Conservation (phyloP, 768 basidiomycete species). For the Tulasnella sp. region DNA sequence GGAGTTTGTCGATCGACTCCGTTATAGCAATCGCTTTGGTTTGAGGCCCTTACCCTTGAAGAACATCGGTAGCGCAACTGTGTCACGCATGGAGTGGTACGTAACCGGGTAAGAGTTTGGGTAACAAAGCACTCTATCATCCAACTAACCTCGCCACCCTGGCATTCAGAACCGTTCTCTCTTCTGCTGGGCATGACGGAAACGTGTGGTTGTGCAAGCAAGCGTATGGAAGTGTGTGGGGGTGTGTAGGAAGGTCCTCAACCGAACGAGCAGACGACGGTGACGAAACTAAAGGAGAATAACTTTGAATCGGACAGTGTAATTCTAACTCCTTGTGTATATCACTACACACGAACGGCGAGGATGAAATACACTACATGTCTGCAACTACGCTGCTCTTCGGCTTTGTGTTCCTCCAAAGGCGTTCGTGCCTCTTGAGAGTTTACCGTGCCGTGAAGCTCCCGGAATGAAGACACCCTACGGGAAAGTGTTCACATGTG, state of each 20-base stretch:
- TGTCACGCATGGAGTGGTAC: conserved; percentile 92
- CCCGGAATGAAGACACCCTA: no score
- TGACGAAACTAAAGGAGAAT: conserved; percentile 41
- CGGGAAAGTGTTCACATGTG: no score
- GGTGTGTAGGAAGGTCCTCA: conserved; percentile 73
- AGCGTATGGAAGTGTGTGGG: conserved; percentile 78
- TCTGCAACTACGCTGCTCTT: no score
- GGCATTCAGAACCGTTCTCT: conserved; percentile 51
- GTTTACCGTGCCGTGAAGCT: no score
- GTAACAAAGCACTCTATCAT: not conserved
- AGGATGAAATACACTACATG: no score
- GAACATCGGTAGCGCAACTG: conserved; percentile 52
- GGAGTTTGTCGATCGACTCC: conserved; percentile 74
- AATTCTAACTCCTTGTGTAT: not conserved
- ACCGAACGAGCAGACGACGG: conserved; percentile 67
- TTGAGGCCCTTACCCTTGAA: not conserved
- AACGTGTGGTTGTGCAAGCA: conserved; percentile 80
- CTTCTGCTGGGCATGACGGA: conserved; percentile 80
- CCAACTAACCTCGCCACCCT: not conserved
- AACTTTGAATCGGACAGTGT: not conserved
- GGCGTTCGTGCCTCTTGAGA: no score
- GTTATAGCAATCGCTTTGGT: not conserved
- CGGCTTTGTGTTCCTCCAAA: no score
- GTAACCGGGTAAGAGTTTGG: conserved; percentile 61
- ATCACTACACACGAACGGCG: no score